Conservation (phyloP, 768 basidiomycete genomes). For the Boletus vinaceobasis region DNA sequence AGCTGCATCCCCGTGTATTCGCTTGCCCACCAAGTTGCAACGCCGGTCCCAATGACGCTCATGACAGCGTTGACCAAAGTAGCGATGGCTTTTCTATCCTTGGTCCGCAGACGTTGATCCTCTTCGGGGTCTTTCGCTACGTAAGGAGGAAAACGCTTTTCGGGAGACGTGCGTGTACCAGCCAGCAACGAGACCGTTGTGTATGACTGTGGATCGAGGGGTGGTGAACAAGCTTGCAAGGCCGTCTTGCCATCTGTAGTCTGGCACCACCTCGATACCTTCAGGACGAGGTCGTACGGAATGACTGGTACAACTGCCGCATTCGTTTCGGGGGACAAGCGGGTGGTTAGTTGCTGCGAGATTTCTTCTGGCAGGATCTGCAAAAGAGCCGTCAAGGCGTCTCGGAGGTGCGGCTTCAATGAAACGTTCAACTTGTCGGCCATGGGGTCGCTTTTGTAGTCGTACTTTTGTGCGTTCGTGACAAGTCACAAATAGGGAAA, state of each 20-base stretch:
- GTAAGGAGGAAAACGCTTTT: conserved; percentile 61
- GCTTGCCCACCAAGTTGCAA: conserved; percentile 73
- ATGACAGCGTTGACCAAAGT: conserved; percentile 68
- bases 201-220: conserved; percentile 54
- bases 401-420: conserved; percentile 60
- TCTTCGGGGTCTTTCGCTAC: conserved; percentile 45
- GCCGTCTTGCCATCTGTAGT: conserved; percentile 42
- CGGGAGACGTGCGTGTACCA: conserved; percentile 74
- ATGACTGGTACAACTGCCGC: conserved; percentile 39
- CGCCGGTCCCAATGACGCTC: conserved; percentile 63
- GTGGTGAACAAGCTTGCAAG: conserved; percentile 39
- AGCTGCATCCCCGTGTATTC: conserved; percentile 58
- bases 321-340: conserved; percentile 28
- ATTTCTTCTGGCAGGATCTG: conserved; percentile 45
- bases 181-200: conserved; percentile 74
- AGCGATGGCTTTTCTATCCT: conserved; percentile 65
- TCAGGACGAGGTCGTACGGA: conserved; percentile 55
- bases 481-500: not conserved
- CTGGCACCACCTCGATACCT: conserved; percentile 68
- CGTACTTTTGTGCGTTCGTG: not conserved
- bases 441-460: not conserved
- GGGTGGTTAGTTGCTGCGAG: conserved; percentile 38
- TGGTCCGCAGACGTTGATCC: conserved; percentile 41
- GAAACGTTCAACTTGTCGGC: conserved; percentile 51
- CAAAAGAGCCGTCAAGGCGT: conserved; percentile 44